Conservation (phyloP, 2,329 filamentous ascomycete genomes). For the Colletotrichum karsti region DNA sequence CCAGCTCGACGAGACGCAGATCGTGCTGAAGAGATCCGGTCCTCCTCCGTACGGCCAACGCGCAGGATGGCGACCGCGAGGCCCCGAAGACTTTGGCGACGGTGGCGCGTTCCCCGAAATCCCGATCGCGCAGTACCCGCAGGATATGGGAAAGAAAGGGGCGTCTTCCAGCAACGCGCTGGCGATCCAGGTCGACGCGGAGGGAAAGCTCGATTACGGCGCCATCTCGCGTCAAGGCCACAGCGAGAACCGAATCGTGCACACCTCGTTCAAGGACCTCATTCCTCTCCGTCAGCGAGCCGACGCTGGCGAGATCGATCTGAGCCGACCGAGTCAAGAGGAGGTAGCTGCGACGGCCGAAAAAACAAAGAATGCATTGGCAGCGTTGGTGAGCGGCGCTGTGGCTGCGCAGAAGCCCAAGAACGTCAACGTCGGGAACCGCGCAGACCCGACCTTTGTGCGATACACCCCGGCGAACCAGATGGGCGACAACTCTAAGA, state of each 20-base stretch:
- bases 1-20: constrained; percentile 84
- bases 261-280: constrained; percentile 95
- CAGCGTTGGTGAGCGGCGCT: constrained; percentile 82
- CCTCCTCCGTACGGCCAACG: constrained; percentile 90
- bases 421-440: constrained; percentile 83
- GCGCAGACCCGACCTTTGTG: constrained; percentile 91
- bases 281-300: constrained; percentile 94
- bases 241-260: constrained; percentile 82
- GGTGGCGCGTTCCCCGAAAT: constrained; percentile 96
- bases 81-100: constrained; percentile 92
- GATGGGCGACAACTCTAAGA: constrained; percentile 88
- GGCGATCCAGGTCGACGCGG: constrained; percentile 88
- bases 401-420: constrained; percentile 95
- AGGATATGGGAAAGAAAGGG: constrained; percentile 90
- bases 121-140: constrained; percentile 91
- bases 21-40: constrained; percentile 83
- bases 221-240: constrained; percentile 93
- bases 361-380: constrained; percentile 86
- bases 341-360: constrained; percentile 86
- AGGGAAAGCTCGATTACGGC: constrained; percentile 96
- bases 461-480: constrained; percentile 96
- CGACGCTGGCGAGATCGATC: constrained; percentile 88
- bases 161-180: constrained; percentile 82
- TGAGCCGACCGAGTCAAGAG: constrained; percentile 86
- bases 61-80: constrained; percentile 88